Evolutionary conservation across 371 early-diverging fungal genomes (phyloP).

Genomic region (Circinella umbellata): DNA sequence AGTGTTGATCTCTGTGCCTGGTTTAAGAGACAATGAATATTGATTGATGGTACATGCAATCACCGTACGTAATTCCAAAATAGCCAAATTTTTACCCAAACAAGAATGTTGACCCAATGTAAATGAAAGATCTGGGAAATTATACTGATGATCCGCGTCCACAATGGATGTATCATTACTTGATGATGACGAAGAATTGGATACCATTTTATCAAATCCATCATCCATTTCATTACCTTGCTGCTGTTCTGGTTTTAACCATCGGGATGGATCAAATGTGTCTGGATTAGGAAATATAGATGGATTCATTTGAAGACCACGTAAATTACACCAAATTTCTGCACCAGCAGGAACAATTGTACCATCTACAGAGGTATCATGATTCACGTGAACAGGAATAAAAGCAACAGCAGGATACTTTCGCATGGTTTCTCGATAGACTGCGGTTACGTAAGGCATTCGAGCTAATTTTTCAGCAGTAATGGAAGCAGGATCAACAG

Average conservation of each 20-base stretch:
- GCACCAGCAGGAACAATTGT: conserved; percentile 42
- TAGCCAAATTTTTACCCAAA: conserved; percentile 51
- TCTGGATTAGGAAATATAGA: conserved; percentile 46
- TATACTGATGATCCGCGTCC: conserved; percentile 34
- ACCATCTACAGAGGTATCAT: conserved; percentile 43
- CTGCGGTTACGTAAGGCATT: conserved; percentile 49
- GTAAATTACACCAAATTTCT: conserved; percentile 54
- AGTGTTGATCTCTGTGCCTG: conserved; percentile 43
- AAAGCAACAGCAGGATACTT: conserved; percentile 56
- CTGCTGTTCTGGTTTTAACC: conserved; percentile 27
- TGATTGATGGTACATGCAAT: conserved; percentile 50
- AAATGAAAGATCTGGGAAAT: conserved; percentile 53
- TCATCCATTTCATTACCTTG: conserved; percentile 3
- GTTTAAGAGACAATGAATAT: conserved; percentile 33
- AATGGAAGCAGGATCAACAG: conserved; percentile 35
- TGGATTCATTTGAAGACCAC: conserved; percentile 55
- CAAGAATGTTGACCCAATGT: conserved; percentile 52
- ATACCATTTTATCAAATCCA: conserved; percentile 8
- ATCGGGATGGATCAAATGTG: conserved; percentile 42
- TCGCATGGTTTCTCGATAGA: conserved; percentile 51
- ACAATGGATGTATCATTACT: conserved; percentile 19
- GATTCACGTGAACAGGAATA: conserved; percentile 54
- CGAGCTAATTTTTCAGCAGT: conserved; percentile 44
- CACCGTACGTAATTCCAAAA: conserved; percentile 45
- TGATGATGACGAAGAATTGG: background rate